Conservation (phyloP, 2,329 filamentous ascomycete species). For the Neurospora sp. region DNA sequence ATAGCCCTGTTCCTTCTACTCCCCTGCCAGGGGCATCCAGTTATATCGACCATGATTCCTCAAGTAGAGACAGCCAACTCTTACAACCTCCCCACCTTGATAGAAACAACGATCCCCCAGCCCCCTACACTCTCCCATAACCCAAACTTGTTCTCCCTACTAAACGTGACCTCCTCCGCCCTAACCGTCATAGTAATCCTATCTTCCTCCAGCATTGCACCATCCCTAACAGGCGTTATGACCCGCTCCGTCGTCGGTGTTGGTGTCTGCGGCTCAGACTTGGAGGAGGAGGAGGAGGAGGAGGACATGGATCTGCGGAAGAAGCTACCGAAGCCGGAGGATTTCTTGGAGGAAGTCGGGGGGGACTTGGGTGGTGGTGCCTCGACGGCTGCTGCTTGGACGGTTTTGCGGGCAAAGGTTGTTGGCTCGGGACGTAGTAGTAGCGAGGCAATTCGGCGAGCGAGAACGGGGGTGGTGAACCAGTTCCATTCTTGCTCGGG, state of each 20-base stretch:
- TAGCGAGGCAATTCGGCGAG: background rate
- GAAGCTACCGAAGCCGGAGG: background rate
- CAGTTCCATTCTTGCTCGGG: background rate
- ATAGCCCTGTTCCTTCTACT: no score
- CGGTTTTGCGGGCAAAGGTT: background rate
- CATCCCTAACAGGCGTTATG: background rate
- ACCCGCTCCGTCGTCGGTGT: background rate
- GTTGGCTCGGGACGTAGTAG: background rate
- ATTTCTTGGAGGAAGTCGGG: background rate
- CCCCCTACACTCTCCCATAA: constrained; percentile 41
- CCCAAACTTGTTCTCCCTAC: constrained; percentile 40
- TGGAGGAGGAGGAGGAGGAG: background rate
- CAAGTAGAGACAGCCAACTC: background rate
- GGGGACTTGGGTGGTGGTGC: background rate
- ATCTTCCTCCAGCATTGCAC: constrained; percentile 9
- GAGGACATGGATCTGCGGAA: background rate
- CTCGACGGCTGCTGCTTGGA: background rate
- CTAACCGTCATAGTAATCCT: constrained; percentile 29
- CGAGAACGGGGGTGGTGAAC: background rate
- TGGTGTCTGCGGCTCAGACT: background rate
- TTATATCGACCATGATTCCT: background rate
- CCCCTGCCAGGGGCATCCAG: no score
- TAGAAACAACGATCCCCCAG: constrained; percentile 37
- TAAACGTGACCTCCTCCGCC: constrained; percentile 39
- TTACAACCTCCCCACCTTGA: constrained; percentile 16